Evolutionary conservation across 768 basidiomycete genomes (phyloP).

Genomic region (Pulveroboletus frians): DNA sequence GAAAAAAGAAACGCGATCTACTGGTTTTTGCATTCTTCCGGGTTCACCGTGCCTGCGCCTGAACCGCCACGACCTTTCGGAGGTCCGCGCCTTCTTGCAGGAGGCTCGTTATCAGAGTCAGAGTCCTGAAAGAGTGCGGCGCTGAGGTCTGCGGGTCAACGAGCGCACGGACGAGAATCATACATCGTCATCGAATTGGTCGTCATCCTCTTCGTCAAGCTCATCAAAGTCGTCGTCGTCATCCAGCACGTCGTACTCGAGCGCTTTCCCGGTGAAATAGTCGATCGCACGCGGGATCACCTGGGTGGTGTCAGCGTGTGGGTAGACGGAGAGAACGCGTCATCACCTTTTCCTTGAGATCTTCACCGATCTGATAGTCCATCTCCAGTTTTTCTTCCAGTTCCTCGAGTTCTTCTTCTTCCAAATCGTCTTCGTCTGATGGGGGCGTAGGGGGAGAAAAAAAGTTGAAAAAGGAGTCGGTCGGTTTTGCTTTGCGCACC

Average conservation of each 20-base stretch:
- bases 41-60: constrained; percentile 40
- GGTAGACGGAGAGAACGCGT: background rate
- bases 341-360: constrained; percentile 91
- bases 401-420: constrained; percentile 82
- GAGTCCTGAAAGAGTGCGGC: constrained; percentile 44
- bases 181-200: constrained; percentile 58
- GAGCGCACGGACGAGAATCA: constrained; percentile 20
- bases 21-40: constrained; percentile 93
- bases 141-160: constrained; percentile 17
- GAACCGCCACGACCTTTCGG: constrained; percentile 52
- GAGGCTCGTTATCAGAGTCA: constrained; percentile 62
- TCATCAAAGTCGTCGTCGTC: constrained; percentile 60
- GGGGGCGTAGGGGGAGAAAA: constrained; percentile 81
- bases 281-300: constrained; percentile 94
- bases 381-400: constrained; percentile 91
- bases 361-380: constrained; percentile 98
- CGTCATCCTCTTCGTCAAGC: constrained; percentile 47
- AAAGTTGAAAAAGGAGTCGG: constrained; percentile 99
- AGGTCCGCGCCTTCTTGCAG: constrained; percentile 52
- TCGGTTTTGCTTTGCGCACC: constrained; percentile 80
- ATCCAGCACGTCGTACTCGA: constrained; percentile 66
- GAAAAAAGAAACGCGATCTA: constrained; percentile 30
- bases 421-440: constrained; percentile 64
- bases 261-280: constrained; percentile 95
- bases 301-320: constrained; percentile 35